Evolutionary conservation across 352 stramenopile species (phyloP).

Genomic region (Globisporangium radiosum): DNA sequence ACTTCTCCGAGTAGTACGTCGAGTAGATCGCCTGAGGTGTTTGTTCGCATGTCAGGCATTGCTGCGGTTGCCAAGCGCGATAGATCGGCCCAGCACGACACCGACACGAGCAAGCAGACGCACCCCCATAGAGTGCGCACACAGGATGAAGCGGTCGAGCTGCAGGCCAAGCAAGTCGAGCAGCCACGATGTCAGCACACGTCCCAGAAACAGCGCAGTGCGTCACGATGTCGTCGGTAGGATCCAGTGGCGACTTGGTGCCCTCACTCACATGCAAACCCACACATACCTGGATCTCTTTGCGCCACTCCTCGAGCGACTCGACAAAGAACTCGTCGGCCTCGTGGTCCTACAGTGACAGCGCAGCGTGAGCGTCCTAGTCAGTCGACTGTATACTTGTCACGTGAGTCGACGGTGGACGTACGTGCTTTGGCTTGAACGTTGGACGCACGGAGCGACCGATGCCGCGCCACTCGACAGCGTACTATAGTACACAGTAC

Average conservation of each 20-base stretch:
- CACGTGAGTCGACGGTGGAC: background rate
- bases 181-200: background rate
- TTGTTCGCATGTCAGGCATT: no score
- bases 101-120: constrained; percentile 2
- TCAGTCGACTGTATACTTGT: no score
- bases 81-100: no score
- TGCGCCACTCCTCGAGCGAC: constrained; percentile 68
- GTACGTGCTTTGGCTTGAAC: constrained; percentile 50
- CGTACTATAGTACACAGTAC: constrained; percentile 36
- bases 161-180: constrained; percentile 8
- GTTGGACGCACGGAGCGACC: constrained; percentile 59
- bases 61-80: no score
- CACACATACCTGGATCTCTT: constrained; percentile 29
- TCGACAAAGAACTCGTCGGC: constrained; percentile 80
- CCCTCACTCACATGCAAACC: background rate
- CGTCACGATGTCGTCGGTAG: background rate
- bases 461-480: constrained; percentile 79
- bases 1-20: constrained; percentile 74
- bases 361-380: no score
- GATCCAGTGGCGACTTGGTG: background rate
- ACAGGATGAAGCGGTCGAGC: constrained; percentile 73
- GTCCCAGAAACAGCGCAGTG: constrained; percentile 1
- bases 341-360: constrained; percentile 42
- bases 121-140: constrained; percentile 78
- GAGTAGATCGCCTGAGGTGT: constrained; percentile 55